Conservation (phyloP, 1,284 basidiomycete species). For the Hemileia vastatrix region DNA sequence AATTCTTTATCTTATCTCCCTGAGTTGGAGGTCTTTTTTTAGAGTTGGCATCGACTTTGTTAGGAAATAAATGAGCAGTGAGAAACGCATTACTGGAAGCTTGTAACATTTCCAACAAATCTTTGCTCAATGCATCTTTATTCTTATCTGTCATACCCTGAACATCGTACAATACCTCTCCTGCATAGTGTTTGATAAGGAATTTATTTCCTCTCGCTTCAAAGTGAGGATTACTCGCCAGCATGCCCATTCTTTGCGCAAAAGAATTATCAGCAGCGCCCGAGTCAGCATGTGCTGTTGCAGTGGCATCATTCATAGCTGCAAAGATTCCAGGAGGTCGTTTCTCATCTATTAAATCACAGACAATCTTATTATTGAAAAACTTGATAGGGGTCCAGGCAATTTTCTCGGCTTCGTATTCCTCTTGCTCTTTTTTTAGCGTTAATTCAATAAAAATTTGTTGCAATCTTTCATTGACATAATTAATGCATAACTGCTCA, state of each 20-base stretch:
- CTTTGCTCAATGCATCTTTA: slow-evolving; percentile 93
- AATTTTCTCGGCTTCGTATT: slow-evolving; percentile 96
- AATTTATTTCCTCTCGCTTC: slow-evolving; percentile 84
- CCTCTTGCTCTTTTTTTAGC: slow-evolving; percentile 97
- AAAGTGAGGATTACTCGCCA: slow-evolving; percentile 65
- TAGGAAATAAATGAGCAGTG: slow-evolving; percentile 72
- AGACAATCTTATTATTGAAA: slow-evolving; percentile 90
- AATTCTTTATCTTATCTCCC: slow-evolving; percentile 92
- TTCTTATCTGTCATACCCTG: slow-evolving; percentile 99
- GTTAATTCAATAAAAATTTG: slow-evolving; percentile 99
- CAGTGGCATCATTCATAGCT: slow-evolving; percentile 94
- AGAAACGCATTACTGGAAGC: slow-evolving; percentile 72
- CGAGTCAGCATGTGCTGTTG: slow-evolving; percentile 95
- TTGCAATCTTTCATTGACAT: slow-evolving; percentile 89
- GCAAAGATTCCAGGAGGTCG: slow-evolving; percentile 96
- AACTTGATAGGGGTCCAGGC: slow-evolving; percentile 99
- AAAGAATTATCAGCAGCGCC: slow-evolving; percentile 94
- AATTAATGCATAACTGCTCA: slow-evolving; percentile 99
- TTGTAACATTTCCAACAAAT: slow-evolving; percentile 80
- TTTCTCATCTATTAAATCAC: slow-evolving; percentile 92
- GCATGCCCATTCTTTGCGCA: slow-evolving; percentile 69
- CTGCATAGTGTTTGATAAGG: slow-evolving; percentile 87
- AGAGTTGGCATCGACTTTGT: slow-evolving; percentile 86
- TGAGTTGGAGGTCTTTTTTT: slow-evolving; percentile 98
- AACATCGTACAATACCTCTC: slow-evolving; percentile 97